These are phyloP conservation scores for Lachnellula occidentalis DNA, from an alignment of 2,329 filamentous ascomycete genomes.

Conservation along the genomic window DNA sequence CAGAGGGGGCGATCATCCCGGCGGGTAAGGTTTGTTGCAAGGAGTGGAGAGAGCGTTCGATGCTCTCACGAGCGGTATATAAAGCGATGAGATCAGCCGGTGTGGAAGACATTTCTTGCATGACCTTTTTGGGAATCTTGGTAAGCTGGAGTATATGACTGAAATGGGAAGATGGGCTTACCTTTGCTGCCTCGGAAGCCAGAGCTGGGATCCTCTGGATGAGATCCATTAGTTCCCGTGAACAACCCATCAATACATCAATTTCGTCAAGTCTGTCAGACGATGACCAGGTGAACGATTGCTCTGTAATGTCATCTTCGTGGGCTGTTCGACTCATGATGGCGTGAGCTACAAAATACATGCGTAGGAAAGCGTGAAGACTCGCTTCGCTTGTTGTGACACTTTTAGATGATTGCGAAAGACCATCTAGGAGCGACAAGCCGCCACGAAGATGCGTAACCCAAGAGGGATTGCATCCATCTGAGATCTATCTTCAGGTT, in stretches of 20 bases:
- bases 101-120: too few relatives aligned
- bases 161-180: too few relatives aligned
- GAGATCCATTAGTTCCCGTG: background rate
- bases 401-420: background rate
- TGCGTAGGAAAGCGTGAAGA: background rate
- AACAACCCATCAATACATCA: slow-evolving; percentile 5
- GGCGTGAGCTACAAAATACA: slow-evolving; percentile 2
- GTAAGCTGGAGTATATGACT: too few relatives aligned
- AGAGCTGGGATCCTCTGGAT: background rate
- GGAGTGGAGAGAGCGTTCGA: too few relatives aligned
- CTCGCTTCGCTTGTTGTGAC: background rate
- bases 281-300: background rate
- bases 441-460: slow-evolving; percentile 1
- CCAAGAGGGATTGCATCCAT: slow-evolving; percentile 3
- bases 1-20: background rate
- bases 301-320: background rate
- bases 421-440: background rate
- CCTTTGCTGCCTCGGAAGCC: background rate
- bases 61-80: too few relatives aligned
- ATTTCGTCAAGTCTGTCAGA: background rate
- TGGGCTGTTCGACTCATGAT: slow-evolving; percentile 1
- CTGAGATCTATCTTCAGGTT: background rate
- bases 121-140: too few relatives aligned
- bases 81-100: too few relatives aligned
- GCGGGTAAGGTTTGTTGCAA: background rate